Evolutionary conservation across 208 protist species (phyloP).

Genomic region (Herpetomonas samuelpessoai): DNA sequence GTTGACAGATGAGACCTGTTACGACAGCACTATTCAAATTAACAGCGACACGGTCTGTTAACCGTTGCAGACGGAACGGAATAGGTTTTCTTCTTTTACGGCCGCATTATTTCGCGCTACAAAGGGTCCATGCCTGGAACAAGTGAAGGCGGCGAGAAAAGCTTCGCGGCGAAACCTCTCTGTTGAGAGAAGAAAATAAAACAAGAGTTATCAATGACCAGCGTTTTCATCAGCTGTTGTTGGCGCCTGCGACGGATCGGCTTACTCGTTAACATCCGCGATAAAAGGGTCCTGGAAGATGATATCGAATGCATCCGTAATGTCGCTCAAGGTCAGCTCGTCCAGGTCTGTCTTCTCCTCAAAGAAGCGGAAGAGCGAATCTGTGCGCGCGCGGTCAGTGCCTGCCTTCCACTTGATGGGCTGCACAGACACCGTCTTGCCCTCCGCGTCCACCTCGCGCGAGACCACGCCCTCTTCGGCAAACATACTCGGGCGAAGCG

Average conservation of each 20-base stretch:
- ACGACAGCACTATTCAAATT: too few relatives aligned
- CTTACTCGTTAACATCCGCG: conserved; percentile 23
- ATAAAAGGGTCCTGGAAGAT: conserved; percentile 81
- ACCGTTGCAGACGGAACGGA: too few relatives aligned
- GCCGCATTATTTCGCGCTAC: too few relatives aligned
- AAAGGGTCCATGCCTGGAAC: too few relatives aligned
- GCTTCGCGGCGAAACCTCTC: too few relatives aligned
- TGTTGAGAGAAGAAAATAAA: too few relatives aligned
- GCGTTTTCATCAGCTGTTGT: background rate
- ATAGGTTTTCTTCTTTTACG: too few relatives aligned
- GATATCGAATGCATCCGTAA: conserved; percentile 56
- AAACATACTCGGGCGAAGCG: conserved; percentile 71
- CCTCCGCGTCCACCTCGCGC: conserved; percentile 44
- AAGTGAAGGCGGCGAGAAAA: too few relatives aligned
- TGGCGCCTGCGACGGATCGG: background rate
- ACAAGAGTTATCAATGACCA: background rate
- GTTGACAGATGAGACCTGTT: too few relatives aligned
- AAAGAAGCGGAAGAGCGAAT: conserved; percentile 82
- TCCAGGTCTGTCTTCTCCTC: conserved; percentile 20
- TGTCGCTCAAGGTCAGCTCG: conserved; percentile 33
- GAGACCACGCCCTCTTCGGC: conserved; percentile 52
- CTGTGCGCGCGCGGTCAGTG: conserved; percentile 48
- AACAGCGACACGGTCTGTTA: too few relatives aligned
- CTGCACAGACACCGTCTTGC: conserved; percentile 48
- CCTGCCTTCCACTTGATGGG: conserved; percentile 76